Conservation (phyloP, 2,329 filamentous ascomycete genomes). For the Neobulgaria alba region DNA sequence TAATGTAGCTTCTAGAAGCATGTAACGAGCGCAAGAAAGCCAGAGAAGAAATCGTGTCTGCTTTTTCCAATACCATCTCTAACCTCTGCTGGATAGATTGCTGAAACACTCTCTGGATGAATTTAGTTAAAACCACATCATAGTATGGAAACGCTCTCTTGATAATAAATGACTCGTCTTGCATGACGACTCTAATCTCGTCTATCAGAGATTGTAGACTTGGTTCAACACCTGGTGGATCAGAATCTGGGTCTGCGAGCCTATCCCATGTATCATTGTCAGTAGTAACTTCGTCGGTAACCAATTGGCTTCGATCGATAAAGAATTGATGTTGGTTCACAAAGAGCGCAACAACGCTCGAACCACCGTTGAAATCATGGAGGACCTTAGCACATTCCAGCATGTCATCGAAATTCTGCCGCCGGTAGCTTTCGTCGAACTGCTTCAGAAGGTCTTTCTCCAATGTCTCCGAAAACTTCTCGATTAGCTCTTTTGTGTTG, state of each 20-base stretch:
- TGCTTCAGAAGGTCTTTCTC: constrained; percentile 94
- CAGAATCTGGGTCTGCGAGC: constrained; percentile 86
- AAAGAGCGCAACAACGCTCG: constrained; percentile 90
- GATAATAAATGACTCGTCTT: constrained; percentile 95
- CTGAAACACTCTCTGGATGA: constrained; percentile 92
- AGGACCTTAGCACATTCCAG: constrained; percentile 91
- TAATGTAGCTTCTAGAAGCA: constrained; percentile 83
- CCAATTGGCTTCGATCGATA: constrained; percentile 87
- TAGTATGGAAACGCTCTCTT: constrained; percentile 94
- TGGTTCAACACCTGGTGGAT: constrained; percentile 83
- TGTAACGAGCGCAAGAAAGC: constrained; percentile 88
- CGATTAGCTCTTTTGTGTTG: constrained; percentile 79
- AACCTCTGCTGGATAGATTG: constrained; percentile 95
- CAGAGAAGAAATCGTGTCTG: constrained; percentile 80
- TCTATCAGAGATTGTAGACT: constrained; percentile 87
- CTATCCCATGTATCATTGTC: constrained; percentile 71
- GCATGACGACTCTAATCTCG: constrained; percentile 90
- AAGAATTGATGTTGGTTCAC: constrained; percentile 99
- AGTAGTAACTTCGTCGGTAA: constrained; percentile 55
- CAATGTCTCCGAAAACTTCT: constrained; percentile 91
- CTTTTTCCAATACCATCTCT: constrained; percentile 93
- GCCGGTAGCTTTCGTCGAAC: constrained; percentile 93
- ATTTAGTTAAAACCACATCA: constrained; percentile 86
- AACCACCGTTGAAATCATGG: constrained; percentile 90
- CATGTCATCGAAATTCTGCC: constrained; percentile 97